These are phyloP conservation scores for Gnomoniopsis sp. DNA, from an alignment of 2,329 filamentous ascomycete genomes.

Conservation along the genomic window DNA sequence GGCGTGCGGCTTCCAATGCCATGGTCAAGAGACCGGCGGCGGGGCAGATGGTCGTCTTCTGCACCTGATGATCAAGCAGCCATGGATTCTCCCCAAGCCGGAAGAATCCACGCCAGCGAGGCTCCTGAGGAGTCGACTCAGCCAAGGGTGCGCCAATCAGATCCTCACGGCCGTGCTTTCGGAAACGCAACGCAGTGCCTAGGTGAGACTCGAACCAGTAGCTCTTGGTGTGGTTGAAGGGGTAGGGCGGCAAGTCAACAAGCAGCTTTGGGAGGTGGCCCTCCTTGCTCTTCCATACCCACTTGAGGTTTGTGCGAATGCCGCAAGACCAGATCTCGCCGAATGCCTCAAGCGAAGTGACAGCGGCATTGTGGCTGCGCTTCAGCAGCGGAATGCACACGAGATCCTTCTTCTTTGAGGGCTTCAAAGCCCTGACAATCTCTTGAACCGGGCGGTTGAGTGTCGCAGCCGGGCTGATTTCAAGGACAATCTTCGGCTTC, in stretches of 20 bases:
- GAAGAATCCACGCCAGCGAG: constrained; percentile 48
- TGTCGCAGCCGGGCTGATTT: constrained; percentile 37
- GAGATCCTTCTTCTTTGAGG: not conserved
- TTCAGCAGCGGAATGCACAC: constrained; percentile 9
- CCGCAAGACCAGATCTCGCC: constrained; percentile 38
- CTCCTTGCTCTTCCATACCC: constrained; percentile 22
- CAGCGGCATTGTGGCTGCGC: constrained; percentile 1
- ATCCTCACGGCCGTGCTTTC: constrained; percentile 44
- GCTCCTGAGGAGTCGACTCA: constrained; percentile 42
- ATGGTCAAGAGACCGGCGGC: constrained; percentile 48
- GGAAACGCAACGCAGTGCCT: constrained; percentile 39
- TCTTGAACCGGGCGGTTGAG: constrained; percentile 36
- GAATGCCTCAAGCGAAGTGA: constrained; percentile 25
- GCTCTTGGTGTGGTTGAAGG: constrained; percentile 50
- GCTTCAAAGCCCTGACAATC: constrained; percentile 19
- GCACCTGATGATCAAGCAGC: constrained; percentile 49
- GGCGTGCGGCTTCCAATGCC: constrained; percentile 44
- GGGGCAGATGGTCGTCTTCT: constrained; percentile 48
- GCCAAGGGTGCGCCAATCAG: constrained; percentile 45
- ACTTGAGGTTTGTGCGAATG: constrained; percentile 28
- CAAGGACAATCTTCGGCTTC: constrained; percentile 35
- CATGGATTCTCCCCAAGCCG: constrained; percentile 48
- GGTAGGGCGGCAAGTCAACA: constrained; percentile 46
- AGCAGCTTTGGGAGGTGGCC: constrained; percentile 27
- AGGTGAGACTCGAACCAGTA: constrained; percentile 54